Base-by-base conservation (phyloP, 192 early-diverging fungal genomes). In the Allomyces macrogynus region DNA sequence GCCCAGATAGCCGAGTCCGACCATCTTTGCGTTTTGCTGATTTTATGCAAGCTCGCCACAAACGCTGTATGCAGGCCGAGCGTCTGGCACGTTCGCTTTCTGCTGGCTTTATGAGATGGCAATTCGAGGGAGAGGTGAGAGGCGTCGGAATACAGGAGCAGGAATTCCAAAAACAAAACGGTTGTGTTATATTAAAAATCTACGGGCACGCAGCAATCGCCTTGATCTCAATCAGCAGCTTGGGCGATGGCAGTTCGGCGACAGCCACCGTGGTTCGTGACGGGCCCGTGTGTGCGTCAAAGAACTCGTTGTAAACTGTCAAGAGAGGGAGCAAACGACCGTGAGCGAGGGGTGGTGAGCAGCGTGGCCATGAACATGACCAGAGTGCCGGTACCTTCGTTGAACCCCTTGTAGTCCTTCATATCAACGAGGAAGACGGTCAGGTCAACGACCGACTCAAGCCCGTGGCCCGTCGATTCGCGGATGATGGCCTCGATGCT, bases 351-450 rank as follows among this genome's bases (percentile, higher is more conserved):
- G n/a, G n/a, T n/a, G n/a, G 32, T 40, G 32, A 7, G 8, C 5
- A 40, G 32, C 7, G 7, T 40, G 32, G 7, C 32, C 32, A 40
- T 40, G 32, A 40, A 7, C 32, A 7, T 40, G 32, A 40, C 4
- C 32, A 5, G 16, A n/a, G 43, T 22, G 20, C 61, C 24, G 32
- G 54, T 20, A 12, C 65, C 79, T 64, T 82, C 73, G 66, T 85
- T 86, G 68, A 83, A 78, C 5, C 69, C 84, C 10, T 70, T 69
- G 69, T 85, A 86, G 66, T 86, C 75, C 60, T 75, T 70, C 85
- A 87, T 87, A 67, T 87, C 70, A 22, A 81, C 78, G 62, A 87
- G 70, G 69, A 87, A 87, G 43, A 87, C 78, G n/a, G 85, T 87
- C 73, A 87, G 66, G 71, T 87, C 85, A 20, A 87, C 73, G 20